Evolutionary conservation across 78 protist species (phyloP).

Genomic region (Dictyostelium capitatum): DNA sequence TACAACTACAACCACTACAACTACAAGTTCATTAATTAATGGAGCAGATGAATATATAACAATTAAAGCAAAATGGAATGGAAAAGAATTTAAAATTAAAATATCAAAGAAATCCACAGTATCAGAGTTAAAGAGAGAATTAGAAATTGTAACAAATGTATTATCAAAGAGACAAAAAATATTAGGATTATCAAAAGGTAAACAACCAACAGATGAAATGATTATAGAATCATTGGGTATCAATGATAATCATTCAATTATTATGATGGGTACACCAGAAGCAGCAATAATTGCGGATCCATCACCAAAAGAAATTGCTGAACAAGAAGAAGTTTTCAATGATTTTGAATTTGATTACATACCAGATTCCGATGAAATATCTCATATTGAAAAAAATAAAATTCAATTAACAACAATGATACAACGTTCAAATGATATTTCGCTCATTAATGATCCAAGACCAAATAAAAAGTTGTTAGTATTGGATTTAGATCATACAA

Average conservation of each 20-base stretch:
- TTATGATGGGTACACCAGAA: slow-evolving; percentile 84
- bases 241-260: slow-evolving; percentile 20
- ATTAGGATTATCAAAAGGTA: slow-evolving; percentile 68
- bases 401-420: neutral
- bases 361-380: slow-evolving; percentile 75
- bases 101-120: slow-evolving; percentile 8
- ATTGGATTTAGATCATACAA: slow-evolving; percentile 76
- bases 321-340: slow-evolving; percentile 43
- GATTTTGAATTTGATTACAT: slow-evolving; percentile 78
- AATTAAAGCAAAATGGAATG: slow-evolving; percentile 71
- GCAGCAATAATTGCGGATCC: slow-evolving; percentile 9
- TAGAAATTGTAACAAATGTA: slow-evolving; percentile 67
- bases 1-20: slow-evolving; percentile 18
- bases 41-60: neutral
- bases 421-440: slow-evolving; percentile 40
- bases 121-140: slow-evolving; percentile 38
- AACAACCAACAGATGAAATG: slow-evolving; percentile 63
- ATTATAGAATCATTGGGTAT: slow-evolving; percentile 21
- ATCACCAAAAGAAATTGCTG: neutral
- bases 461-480: slow-evolving; percentile 69
- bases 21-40: slow-evolving; percentile 15
- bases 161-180: slow-evolving; percentile 73
- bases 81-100: slow-evolving; percentile 48
- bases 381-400: slow-evolving; percentile 68
- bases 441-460: slow-evolving; percentile 62